Percentiles rank a stretch among this genome's conserved stretches.
These are phyloP conservation scores for Prinsepia uniflora DNA, from an alignment of 306 rosid genomes.

Conservation along the genomic window DNA sequence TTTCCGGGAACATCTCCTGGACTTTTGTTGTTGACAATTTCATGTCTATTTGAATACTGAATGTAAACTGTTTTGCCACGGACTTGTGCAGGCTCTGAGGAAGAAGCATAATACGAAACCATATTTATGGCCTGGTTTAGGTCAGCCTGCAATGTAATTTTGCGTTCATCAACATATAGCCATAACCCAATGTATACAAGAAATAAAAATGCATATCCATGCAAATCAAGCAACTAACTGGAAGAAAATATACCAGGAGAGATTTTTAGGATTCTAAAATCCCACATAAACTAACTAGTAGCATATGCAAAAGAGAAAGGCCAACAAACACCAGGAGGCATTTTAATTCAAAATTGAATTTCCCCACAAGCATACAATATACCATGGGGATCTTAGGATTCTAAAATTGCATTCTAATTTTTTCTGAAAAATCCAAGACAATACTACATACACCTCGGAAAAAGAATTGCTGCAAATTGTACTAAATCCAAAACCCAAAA, in stretches of 20 bases:
- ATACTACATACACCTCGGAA: too few species aligned
- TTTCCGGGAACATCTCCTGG: constrained; percentile 95
- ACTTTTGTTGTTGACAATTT: constrained; percentile 88
- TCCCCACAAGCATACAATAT: too few species aligned
- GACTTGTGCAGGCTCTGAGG: constrained; percentile 88
- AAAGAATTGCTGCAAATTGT: too few species aligned
- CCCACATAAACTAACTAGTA: too few species aligned
- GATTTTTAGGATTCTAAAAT: too few species aligned
- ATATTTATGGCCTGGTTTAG: constrained; percentile 85
- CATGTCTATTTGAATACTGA: constrained; percentile 89
- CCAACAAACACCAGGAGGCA: too few species aligned
- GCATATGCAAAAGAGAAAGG: too few species aligned
- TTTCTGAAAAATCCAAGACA: too few species aligned
- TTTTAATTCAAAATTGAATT: too few species aligned
- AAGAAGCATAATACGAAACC: constrained; percentile 91
- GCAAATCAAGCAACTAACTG: not conserved
- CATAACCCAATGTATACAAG: not conserved
- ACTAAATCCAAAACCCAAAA: too few species aligned
- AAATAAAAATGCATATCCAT: not conserved
- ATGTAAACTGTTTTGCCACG: constrained; percentile 90
- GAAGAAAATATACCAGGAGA: not conserved
- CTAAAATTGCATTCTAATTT: too few species aligned
- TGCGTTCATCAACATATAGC: not conserved
- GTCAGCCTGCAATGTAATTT: constrained; percentile 54
- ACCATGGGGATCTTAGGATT: too few species aligned